A percentile compares a stretch with the other conserved stretches of the same genome.
These are phyloP conservation scores for Dillenia turbinata DNA, from an alignment of 164 flowering plant species.

Conservation along the genomic window DNA sequence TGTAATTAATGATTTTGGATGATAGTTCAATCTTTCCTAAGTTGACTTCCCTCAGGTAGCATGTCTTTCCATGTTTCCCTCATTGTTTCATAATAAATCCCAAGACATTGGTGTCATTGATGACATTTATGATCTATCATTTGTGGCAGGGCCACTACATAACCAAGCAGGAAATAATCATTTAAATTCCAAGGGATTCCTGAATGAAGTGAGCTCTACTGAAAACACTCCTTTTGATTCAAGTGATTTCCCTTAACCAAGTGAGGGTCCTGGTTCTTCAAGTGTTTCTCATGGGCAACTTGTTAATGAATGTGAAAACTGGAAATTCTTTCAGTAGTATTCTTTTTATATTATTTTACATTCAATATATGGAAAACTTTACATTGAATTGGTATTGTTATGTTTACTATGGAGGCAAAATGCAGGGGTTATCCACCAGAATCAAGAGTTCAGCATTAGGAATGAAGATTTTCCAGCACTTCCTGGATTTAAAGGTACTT, in stretches of 20 bases:
- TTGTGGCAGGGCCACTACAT: slow-evolving; percentile 31
- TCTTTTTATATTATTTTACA: too few species aligned
- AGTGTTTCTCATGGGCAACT: slow-evolving; percentile 27
- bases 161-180: slow-evolving; percentile 26
- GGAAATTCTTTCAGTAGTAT: too few species aligned
- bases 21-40: too few species aligned
- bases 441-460: slow-evolving; percentile 44
- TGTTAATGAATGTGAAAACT: slow-evolving; percentile 9
- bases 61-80: too few species aligned
- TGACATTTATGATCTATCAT: slow-evolving; percentile 22
- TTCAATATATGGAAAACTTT: too few species aligned
- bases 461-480: slow-evolving; percentile 51
- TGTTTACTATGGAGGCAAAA: slow-evolving; percentile 38
- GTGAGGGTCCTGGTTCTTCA: slow-evolving; percentile 27
- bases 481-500: slow-evolving; percentile 39
- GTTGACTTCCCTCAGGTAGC: too few species aligned
- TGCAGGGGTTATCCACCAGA: slow-evolving; percentile 35
- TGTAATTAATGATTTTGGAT: too few species aligned
- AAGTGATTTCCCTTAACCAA: too few species aligned
- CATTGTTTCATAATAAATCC: too few species aligned
- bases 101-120: slow-evolving; percentile 26
- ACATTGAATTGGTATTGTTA: slow-evolving; percentile 1
- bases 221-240: slow-evolving; percentile 24
- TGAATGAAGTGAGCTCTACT: slow-evolving; percentile 17
- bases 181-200: slow-evolving; percentile 18